Base-by-base conservation (phyloP, 225 moss, liverwort and hornwort genomes). In the Polytrichum commune region DNA sequence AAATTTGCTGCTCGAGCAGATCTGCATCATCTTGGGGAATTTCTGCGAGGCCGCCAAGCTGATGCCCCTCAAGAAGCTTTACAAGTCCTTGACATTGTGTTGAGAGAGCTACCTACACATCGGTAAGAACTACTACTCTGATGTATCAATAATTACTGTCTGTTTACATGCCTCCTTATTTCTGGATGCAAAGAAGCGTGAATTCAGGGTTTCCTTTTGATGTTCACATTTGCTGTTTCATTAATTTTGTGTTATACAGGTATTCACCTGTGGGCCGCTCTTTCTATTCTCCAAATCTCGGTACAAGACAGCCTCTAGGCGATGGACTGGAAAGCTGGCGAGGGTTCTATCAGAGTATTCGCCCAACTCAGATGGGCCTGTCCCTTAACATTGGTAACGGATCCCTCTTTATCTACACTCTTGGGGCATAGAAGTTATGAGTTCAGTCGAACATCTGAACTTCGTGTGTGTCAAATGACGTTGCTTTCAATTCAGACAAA, bases 311-410 rank as follows among this genome's bases (percentile, higher is more conserved):
- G 72, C 81, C 97, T 4, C 66, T 98, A 60, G 97, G 97, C 4
- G 97, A 98, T 74, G 97, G 97, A 46, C 83, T 98, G 18, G 97
- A 98, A 80, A 98, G 97, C 76, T 98, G 97, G 97, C 79, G 97
- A 63, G 97, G 97, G 26, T 98, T 98, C 61, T 98, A 98, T 71
- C 97, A 98, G 68, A 98, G 97, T 73, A 98, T 98, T 55, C 77
- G 97, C 55, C 97, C 97, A 38, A 98, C 97, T 63, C 97, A 98
- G 72, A 98, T 98, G 97, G 97, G 97, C 7, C 71, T 98, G 46
- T 98, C 97, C 70, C 84, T 98, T 54, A 98, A 98, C 70, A 98
- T 98, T 77, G 97, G 97, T 94, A 75, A 7, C 25, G n/a, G 18
- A 54, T 9, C n/a, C 5, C 46, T 18, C 28, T 64, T 8, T 13